Evolutionary conservation across 768 basidiomycete species (phyloP), one percentile per base, ranked within the genome.

Genomic region (Tricholoma hemisulphureum): DNA sequence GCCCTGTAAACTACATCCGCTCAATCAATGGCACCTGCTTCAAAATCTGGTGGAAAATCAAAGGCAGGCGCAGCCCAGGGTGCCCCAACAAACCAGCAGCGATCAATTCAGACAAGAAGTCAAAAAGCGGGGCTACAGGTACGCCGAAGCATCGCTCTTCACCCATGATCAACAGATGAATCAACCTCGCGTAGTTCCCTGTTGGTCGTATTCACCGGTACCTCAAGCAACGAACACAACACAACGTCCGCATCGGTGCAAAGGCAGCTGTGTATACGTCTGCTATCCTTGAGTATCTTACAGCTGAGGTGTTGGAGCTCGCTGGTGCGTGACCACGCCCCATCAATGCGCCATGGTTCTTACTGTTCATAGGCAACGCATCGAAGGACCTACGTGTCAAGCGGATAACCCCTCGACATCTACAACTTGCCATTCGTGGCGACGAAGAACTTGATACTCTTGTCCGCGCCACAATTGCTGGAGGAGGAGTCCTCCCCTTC

Each of bases 191-290:
- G 2, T 65, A 95, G 93, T 97, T 97, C 73, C 94, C 95, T 34
- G 95, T 97, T 45, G 94, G 95, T 51, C 95, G 95, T 92, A 95
- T 97, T 56, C 95, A 98, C 71, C 85, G 95, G 78, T 96, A 92
- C 75, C 76, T 97, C 63, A 95, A 97, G 72, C 88, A 88, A 68
- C 84, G 90, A 62, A 96, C 93, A 16, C 91, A 94, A 70, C 89
- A 95, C 74, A 95, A 95, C 68, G 88, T 96, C 54, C 89, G 95
- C 34, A 93, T 98, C 62, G 95, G 95, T 26, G 95, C 94, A n/a
- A 97, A 97, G 71, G 95, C 95, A 24, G 94, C 95, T 8, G 95
- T 98, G 14, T 96, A 96, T 73, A 93, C 93, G n/a, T 88, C 91
- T 34, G 95, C 95, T 29, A 94, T 97, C 63, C 81, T 97, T 56